phyloP scores from a whole-genome alignment of 306 rosid species.

The Medicago ruthenica region DNA sequence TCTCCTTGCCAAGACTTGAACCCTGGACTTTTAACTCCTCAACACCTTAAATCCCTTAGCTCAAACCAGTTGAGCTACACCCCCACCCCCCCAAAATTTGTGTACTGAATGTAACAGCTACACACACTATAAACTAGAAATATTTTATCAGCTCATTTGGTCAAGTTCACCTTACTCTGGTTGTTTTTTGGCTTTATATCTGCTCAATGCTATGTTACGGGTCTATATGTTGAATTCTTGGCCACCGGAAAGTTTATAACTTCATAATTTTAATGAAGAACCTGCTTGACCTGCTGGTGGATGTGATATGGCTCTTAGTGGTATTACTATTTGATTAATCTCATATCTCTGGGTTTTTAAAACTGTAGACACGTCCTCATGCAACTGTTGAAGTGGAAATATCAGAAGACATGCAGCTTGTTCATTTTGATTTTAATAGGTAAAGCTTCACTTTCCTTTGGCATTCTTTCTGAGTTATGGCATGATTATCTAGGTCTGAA shows the following conservation, averaged over 20 bases:
- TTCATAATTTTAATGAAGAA: constrained; percentile 20
- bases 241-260: neutral
- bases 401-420: constrained; percentile 99
- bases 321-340: constrained; percentile 22
- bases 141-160: constrained; percentile 11
- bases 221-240: constrained; percentile 1
- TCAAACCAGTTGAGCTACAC: too few relatives aligned
- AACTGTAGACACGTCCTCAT: constrained; percentile 90
- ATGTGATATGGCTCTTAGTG: constrained; percentile 11
- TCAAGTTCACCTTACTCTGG: constrained; percentile 16
- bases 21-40: too few relatives aligned
- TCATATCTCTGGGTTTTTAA: constrained; percentile 38
- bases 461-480: constrained; percentile 7
- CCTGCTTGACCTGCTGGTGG: constrained; percentile 5
- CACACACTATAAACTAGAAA: constrained; percentile 13
- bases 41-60: too few relatives aligned
- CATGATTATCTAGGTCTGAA: constrained; percentile 7
- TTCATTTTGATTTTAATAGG: constrained; percentile 99
- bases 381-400: constrained; percentile 99
- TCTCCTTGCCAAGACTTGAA: too few relatives aligned
- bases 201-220: constrained; percentile 24
- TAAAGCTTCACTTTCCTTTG: constrained; percentile 36
- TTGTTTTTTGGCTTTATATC: constrained; percentile 15
- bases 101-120: neutral
- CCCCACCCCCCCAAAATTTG: too few relatives aligned